These are phyloP conservation scores for Penicillium sp. DNA, from an alignment of 2,329 filamentous ascomycete genomes.

Conservation along the genomic window DNA sequence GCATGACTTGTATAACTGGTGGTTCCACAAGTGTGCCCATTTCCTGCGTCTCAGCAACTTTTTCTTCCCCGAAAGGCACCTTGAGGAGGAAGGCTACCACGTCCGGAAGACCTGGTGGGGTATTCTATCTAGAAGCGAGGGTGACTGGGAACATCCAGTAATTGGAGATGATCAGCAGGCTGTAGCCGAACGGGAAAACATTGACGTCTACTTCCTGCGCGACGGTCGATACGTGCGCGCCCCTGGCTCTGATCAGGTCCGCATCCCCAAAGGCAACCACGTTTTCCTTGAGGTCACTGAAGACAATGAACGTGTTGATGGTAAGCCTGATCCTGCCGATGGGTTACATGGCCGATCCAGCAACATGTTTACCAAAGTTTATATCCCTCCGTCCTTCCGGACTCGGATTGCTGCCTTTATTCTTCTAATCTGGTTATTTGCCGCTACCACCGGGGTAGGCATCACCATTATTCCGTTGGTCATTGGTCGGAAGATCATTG, in stretches of 20 bases:
- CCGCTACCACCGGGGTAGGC: conserved; percentile 78
- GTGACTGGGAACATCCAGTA: conserved; percentile 37
- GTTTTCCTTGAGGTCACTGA: conserved; percentile 79
- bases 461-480: conserved; percentile 83
- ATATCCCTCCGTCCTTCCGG: conserved; percentile 81
- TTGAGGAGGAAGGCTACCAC: conserved; percentile 76
- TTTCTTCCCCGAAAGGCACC: conserved; percentile 77
- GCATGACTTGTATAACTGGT: conserved; percentile 88
- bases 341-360: conserved; percentile 61
- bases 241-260: conserved; percentile 92
- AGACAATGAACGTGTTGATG: conserved; percentile 64
- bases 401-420: conserved; percentile 81
- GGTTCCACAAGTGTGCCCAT: conserved; percentile 85
- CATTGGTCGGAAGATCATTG: conserved; percentile 77
- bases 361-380: conserved; percentile 67
- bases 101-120: conserved; percentile 59
- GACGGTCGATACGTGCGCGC: conserved; percentile 84
- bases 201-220: conserved; percentile 55
- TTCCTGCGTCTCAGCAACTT: conserved; percentile 83
- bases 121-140: conserved; percentile 37
- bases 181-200: conserved; percentile 40
- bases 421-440: conserved; percentile 87
- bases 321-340: conserved; percentile 52
- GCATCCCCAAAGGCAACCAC: conserved; percentile 77
- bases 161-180: conserved; percentile 31